phyloP scores from a whole-genome alignment of 202 grass and related monocot species.

The Carex arenaria region DNA sequence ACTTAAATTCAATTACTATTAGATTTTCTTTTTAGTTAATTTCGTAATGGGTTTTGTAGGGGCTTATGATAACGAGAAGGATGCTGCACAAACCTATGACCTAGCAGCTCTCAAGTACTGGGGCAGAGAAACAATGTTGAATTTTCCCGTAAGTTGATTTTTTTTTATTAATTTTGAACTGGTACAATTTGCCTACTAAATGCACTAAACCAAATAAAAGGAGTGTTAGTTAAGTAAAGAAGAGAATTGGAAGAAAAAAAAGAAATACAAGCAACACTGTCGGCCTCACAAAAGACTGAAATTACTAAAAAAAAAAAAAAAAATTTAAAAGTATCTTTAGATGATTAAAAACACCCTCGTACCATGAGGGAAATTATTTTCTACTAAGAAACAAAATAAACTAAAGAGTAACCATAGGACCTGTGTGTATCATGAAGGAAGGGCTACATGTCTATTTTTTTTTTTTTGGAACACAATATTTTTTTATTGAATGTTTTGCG shows the following conservation, averaged over 20 bases:
- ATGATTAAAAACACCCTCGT: background rate
- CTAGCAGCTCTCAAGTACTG: conserved; percentile 97
- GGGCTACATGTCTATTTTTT: background rate
- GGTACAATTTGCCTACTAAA: background rate
- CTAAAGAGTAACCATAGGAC: too few relatives aligned
- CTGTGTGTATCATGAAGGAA: background rate
- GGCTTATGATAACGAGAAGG: conserved; percentile 82
- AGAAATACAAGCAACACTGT: background rate
- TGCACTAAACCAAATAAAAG: background rate
- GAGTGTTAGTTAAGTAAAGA: background rate
- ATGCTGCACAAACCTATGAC: conserved; percentile 90
- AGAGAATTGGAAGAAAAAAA: background rate
- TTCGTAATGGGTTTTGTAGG: conserved; percentile 36
- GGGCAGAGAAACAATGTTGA: conserved; percentile 71
- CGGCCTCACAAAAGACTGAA: background rate
- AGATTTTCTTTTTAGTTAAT: conserved; percentile 1
- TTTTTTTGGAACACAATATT: background rate
- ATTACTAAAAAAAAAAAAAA: background rate
- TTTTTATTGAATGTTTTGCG: background rate
- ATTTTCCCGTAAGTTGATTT: conserved; percentile 58
- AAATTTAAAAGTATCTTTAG: background rate
- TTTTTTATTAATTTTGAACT: background rate
- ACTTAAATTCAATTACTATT: background rate
- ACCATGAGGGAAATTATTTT: background rate
- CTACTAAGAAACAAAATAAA: background rate